Evolutionary conservation across 2,329 filamentous ascomycete species (phyloP).

Genomic region (Chaetomiaceae sp.): DNA sequence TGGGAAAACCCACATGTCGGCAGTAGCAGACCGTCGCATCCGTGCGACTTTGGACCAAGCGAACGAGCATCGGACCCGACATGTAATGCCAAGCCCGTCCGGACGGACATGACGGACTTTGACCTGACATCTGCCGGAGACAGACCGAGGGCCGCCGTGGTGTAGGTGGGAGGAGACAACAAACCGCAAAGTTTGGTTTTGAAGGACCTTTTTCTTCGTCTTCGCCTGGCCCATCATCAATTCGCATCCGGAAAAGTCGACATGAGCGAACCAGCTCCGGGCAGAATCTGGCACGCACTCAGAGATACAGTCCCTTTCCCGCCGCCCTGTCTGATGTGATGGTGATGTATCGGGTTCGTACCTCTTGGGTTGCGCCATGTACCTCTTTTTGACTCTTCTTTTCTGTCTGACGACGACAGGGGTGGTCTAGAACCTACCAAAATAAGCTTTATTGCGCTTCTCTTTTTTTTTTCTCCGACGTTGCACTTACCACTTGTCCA

Average conservation of each 20-base stretch:
- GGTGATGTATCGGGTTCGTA: neutral
- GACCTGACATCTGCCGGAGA: neutral
- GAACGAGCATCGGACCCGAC: conserved; percentile 1
- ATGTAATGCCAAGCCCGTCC: neutral
- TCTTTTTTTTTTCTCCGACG: neutral
- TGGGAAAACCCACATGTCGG: conserved; percentile 1
- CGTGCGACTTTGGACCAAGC: neutral
- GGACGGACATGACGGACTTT: too few species aligned
- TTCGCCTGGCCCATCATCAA: neutral
- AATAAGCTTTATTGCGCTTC: neutral
- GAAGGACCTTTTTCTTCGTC: conserved; percentile 11
- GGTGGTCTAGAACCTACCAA: neutral
- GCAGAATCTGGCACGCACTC: neutral
- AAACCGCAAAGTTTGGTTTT: conserved; percentile 4
- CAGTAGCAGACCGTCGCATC: conserved; percentile 7
- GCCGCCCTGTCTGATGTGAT: too few species aligned
- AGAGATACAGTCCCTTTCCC: neutral
- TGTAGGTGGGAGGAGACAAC: too few species aligned
- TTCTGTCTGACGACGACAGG: too few species aligned
- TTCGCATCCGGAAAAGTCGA: neutral
- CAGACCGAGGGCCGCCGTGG: neutral
- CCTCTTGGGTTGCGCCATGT: neutral
- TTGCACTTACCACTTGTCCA: conserved; percentile 11
- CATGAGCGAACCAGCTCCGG: neutral
- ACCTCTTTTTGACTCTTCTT: neutral